Evolutionary conservation across 176 grass and related monocot species (phyloP).

Genomic region (Oryza meridionalis): DNA sequence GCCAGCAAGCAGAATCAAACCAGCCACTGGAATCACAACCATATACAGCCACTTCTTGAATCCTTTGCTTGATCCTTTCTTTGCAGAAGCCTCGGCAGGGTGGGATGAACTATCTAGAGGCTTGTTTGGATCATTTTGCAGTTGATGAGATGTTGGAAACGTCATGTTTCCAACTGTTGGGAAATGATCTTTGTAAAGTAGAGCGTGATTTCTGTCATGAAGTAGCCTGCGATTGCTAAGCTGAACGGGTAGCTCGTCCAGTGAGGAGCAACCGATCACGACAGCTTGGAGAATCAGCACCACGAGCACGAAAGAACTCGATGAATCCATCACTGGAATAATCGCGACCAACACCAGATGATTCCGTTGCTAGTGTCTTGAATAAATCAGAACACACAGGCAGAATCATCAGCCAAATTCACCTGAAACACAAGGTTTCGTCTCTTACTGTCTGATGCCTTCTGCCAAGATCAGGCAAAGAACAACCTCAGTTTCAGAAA

Average conservation of each 20-base stretch:
- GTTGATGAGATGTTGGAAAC: not conserved
- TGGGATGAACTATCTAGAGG: not conserved
- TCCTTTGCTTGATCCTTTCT: constrained; percentile 22
- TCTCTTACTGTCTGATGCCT: not conserved
- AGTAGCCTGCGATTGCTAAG: constrained; percentile 56
- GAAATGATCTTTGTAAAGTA: constrained; percentile 30
- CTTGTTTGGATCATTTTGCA: not conserved
- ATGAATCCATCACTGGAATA: constrained; percentile 43
- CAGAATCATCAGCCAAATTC: not conserved
- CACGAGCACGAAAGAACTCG: constrained; percentile 38
- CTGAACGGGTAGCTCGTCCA: constrained; percentile 22
- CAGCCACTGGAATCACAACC: constrained; percentile 43
- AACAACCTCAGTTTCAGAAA: not conserved
- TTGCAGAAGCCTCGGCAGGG: not conserved
- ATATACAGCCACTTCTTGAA: constrained; percentile 50
- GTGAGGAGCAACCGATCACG: not conserved
- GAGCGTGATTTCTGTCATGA: constrained; percentile 41
- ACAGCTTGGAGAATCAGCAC: constrained; percentile 45
- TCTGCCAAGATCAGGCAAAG: not conserved
- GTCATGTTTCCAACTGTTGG: constrained; percentile 39
- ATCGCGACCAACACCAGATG: constrained; percentile 4
- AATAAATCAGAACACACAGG: not conserved
- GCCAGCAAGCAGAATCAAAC: constrained; percentile 34
- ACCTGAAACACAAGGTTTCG: not conserved
- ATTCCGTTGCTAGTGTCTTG: not conserved